A percentile compares a stretch with the other conserved stretches of the same genome.
phyloP scores from a whole-genome alignment of 2,329 filamentous ascomycete species.

The Didymella pomorum region DNA sequence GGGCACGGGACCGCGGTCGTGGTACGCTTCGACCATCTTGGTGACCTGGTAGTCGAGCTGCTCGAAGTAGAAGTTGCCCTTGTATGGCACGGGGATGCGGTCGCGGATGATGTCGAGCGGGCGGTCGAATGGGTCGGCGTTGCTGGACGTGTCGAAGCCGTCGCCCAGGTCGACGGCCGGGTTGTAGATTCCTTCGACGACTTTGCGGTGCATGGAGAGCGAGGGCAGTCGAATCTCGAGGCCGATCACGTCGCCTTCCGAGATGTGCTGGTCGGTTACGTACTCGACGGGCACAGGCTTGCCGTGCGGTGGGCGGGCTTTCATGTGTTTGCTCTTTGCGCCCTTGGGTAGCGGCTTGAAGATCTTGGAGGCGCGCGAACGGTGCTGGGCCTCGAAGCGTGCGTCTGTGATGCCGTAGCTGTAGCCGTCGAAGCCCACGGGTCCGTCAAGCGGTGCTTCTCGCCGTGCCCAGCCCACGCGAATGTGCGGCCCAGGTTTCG shows the following conservation, averaged over 20 bases:
- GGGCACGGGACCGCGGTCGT: slow-evolving; percentile 57
- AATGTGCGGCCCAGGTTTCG: slow-evolving; percentile 66
- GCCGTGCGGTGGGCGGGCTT: slow-evolving; percentile 48
- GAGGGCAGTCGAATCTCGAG: slow-evolving; percentile 91
- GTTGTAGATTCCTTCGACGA: slow-evolving; percentile 88
- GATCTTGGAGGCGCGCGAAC: slow-evolving; percentile 91
- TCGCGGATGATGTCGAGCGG: slow-evolving; percentile 88
- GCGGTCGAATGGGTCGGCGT: slow-evolving; percentile 55
- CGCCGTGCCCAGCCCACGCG: slow-evolving; percentile 86
- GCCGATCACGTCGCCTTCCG: slow-evolving; percentile 92
- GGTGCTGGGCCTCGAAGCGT: slow-evolving; percentile 88
- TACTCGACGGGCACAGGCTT: slow-evolving; percentile 49
- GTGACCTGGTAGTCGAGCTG: slow-evolving; percentile 87
- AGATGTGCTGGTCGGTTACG: slow-evolving; percentile 76
- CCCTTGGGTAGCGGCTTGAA: slow-evolving; percentile 56
- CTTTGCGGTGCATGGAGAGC: slow-evolving; percentile 83
- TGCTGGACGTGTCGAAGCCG: slow-evolving; percentile 59
- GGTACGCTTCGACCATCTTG: slow-evolving; percentile 80
- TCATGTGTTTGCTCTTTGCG: slow-evolving; percentile 51
- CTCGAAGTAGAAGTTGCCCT: slow-evolving; percentile 92
- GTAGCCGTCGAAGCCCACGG: slow-evolving; percentile 88
- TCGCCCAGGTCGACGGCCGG: slow-evolving; percentile 76
- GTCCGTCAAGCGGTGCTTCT: slow-evolving; percentile 82
- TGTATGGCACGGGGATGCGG: slow-evolving; percentile 92
- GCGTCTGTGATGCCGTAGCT: slow-evolving; percentile 93